Evolutionary conservation across 1,139 yeast genomes (phyloP), one percentile per base, ranked within the genome.

Genomic region (Arxiozyma heterogenica): DNA sequence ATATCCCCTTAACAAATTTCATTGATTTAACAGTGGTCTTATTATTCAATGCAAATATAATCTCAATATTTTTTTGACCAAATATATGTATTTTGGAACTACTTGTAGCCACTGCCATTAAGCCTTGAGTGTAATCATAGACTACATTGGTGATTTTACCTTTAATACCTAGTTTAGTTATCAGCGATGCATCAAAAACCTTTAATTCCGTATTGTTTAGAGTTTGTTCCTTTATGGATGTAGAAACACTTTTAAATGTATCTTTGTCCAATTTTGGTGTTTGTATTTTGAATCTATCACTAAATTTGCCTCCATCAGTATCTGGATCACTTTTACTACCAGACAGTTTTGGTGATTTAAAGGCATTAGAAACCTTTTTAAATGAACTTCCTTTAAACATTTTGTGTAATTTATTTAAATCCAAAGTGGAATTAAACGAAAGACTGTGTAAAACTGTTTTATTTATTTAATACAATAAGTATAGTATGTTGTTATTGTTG

Each of bases 71-170:
- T 51, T 84, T 82, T 64, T 86, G 93, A 1, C 98, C 98, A 64
- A 83, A 84, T 5, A 93, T 85, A 61, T 88, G 82, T 23, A 93
- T 77, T 51, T 81, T 82, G 47, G 89, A 87, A 15, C 71, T 67
- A 44, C 75, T 80, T 0, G 96, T 89, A 4, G 93, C 84, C 0
- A 89, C 73, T 0, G 96, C 98, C 60, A 90, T 70, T 47, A 93
- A 75, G 51, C 95, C 82, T 66, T 93, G 98, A 0, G 88, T 84
- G 1, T 95, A 95, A 67, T 93, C 98, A 68, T 77, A 87, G 0
- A 95, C 95, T 47, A 83, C 70, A 0, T 87, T 82, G 27, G 80
- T 72, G 3, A 87, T 79, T 20, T 70, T 73, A 2, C 89, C 88
- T 23, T 74, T 69, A 47, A 84, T 63, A 2, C 91, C 91, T 39